Percentiles rank a stretch among this genome's conserved stretches.
phyloP scores from a whole-genome alignment of 768 basidiomycete genomes.

The Cystobasidium ongulense region DNA sequence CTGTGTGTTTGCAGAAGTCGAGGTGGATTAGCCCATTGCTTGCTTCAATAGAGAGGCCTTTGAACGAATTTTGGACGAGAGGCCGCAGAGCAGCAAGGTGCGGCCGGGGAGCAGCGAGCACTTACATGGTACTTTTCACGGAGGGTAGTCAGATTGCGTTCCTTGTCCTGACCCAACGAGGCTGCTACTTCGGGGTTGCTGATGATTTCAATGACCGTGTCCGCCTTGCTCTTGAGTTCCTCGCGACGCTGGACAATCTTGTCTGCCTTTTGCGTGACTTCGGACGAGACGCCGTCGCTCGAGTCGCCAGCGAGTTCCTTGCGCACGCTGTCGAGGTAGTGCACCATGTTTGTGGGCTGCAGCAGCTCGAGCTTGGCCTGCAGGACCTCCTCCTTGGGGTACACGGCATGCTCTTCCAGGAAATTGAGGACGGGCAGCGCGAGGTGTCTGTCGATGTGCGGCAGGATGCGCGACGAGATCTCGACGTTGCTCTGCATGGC shows the following conservation, averaged over 20 bases:
- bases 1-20: slow-evolving; percentile 51
- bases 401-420: slow-evolving; percentile 65
- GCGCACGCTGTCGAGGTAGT: slow-evolving; percentile 55
- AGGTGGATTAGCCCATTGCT: too few species aligned
- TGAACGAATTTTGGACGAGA: not conserved
- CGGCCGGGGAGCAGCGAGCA: slow-evolving; percentile 22
- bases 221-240: slow-evolving; percentile 76
- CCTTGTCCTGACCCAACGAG: slow-evolving; percentile 88
- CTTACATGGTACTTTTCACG: slow-evolving; percentile 83
- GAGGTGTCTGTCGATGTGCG: slow-evolving; percentile 89
- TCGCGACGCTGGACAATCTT: slow-evolving; percentile 7
- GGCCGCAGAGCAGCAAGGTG: not conserved
- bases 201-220: slow-evolving; percentile 88
- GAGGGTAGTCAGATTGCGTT: slow-evolving; percentile 87
- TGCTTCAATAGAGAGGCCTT: too few species aligned
- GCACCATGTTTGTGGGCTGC: slow-evolving; percentile 96
- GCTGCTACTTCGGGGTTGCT: slow-evolving; percentile 94
- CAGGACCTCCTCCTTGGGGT: slow-evolving; percentile 68
- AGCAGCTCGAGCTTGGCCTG: slow-evolving; percentile 94
- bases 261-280: slow-evolving; percentile 1
- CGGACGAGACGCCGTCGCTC: not conserved
- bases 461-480: slow-evolving; percentile 79
- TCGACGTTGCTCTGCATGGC: slow-evolving; percentile 48
- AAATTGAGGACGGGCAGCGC: slow-evolving; percentile 86
- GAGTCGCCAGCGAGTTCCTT: not conserved